Evolutionary conservation across 2,329 filamentous ascomycete genomes (phyloP).

Genomic region (Fusarium sp.): DNA sequence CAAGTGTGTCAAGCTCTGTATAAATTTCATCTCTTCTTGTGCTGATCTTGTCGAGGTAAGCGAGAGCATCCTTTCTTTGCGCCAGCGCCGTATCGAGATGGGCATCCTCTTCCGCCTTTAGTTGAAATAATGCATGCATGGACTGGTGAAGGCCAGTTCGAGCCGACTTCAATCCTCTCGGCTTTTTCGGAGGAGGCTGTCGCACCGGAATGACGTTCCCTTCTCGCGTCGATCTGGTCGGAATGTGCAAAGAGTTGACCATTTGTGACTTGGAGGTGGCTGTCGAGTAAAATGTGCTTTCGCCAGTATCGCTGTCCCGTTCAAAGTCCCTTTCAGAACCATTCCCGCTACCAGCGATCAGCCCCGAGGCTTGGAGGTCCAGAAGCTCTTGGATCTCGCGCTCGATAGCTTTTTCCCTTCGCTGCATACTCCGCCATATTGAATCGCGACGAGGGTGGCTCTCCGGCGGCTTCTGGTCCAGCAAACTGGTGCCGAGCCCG

Average conservation of each 20-base stretch:
- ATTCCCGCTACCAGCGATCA: slow-evolving; percentile 53
- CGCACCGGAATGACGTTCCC: slow-evolving; percentile 70
- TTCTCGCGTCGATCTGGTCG: slow-evolving; percentile 51
- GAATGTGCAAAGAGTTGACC: slow-evolving; percentile 56
- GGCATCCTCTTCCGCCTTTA: slow-evolving; percentile 77
- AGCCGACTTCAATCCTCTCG: slow-evolving; percentile 69
- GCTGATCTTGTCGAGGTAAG: slow-evolving; percentile 65
- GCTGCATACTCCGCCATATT: slow-evolving; percentile 59
- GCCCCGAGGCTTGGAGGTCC: slow-evolving; percentile 60
- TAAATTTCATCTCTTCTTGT: slow-evolving; percentile 63
- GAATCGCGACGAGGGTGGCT: slow-evolving; percentile 53
- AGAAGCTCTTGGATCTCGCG: slow-evolving; percentile 61
- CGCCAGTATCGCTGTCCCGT: slow-evolving; percentile 54
- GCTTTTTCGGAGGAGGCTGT: slow-evolving; percentile 63
- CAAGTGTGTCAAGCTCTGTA: slow-evolving; percentile 64
- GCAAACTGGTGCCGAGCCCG: slow-evolving; percentile 42
- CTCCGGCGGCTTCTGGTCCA: slow-evolving; percentile 50
- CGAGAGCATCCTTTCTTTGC: slow-evolving; percentile 67
- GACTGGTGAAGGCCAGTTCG: slow-evolving; percentile 72
- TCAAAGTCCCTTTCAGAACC: slow-evolving; percentile 42
- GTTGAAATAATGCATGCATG: slow-evolving; percentile 71
- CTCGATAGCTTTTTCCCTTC: slow-evolving; percentile 59
- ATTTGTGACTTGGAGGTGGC: slow-evolving; percentile 55
- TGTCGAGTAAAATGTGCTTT: slow-evolving; percentile 56
- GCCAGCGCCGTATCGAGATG: slow-evolving; percentile 68